These are phyloP conservation scores for Salisapilia sapeloensis DNA, from an alignment of 352 stramenopile species.

Conservation along the genomic window DNA sequence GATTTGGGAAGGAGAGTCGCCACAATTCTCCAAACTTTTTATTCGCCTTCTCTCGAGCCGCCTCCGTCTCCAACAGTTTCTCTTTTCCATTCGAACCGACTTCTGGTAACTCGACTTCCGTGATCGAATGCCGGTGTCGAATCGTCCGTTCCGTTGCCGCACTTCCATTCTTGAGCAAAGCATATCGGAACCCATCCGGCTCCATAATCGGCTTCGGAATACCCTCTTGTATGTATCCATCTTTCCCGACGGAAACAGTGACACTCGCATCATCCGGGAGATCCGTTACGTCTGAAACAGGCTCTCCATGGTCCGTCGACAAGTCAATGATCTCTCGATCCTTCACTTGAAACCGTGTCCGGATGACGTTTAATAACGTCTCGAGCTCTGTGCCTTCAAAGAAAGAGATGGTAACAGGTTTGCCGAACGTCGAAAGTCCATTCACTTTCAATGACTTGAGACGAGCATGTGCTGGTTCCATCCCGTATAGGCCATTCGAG, in stretches of 20 bases:
- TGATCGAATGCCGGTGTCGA: too few relatives aligned
- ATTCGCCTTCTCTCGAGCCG: conserved; percentile 5
- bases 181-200: conserved; percentile 7
- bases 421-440: conserved; percentile 59
- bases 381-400: conserved; percentile 63
- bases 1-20: conserved; percentile 57
- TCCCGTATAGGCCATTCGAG: conserved; percentile 3
- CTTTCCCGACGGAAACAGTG: conserved; percentile 60
- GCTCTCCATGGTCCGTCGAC: conserved; percentile 46
- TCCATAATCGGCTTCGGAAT: conserved; percentile 8
- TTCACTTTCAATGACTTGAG: conserved; percentile 68
- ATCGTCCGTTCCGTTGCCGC: conserved; percentile 3
- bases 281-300: conserved; percentile 24
- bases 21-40: conserved; percentile 57
- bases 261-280: conserved; percentile 48
- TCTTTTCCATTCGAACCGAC: conserved; percentile 28
- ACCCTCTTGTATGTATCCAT: conserved; percentile 52
- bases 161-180: conserved; percentile 1
- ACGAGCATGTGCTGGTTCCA: conserved; percentile 16
- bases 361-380: conserved; percentile 54
- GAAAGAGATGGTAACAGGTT: conserved; percentile 63
- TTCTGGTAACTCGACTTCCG: too few relatives aligned
- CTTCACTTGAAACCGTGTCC: conserved; percentile 60
- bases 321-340: conserved; percentile 67
- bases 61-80: conserved; percentile 8